A percentile compares a stretch with the other conserved stretches of the same genome.
These are phyloP conservation scores for Danielia oregonensis DNA, from an alignment of 805 yeast species.

Conservation along the genomic window DNA sequence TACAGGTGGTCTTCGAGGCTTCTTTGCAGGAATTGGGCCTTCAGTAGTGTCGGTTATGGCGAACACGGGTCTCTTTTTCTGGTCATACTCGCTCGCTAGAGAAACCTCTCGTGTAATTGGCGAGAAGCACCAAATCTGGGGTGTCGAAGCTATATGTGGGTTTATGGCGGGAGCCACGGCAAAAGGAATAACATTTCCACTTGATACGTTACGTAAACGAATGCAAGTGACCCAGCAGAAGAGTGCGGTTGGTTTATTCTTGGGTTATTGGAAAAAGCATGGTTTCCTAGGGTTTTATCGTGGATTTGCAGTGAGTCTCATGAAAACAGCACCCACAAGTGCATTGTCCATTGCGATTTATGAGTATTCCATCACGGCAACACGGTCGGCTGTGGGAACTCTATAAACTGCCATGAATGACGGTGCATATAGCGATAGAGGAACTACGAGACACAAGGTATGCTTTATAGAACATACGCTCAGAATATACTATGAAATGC, in stretches of 20 bases:
- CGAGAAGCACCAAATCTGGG: constrained; percentile 23
- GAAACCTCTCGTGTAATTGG: constrained; percentile 23
- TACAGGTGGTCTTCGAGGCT: constrained; percentile 40
- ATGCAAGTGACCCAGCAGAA: constrained; percentile 52
- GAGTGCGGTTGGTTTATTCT: constrained; percentile 22
- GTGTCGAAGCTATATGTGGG: constrained; percentile 59
- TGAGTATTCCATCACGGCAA: constrained; percentile 36
- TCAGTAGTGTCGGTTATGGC: constrained; percentile 63
- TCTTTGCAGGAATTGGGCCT: constrained; percentile 48
- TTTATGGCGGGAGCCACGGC: constrained; percentile 72
- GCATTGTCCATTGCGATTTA: constrained; percentile 67
- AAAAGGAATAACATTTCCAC: constrained; percentile 75
- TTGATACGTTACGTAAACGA: constrained; percentile 79
- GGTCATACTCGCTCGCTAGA: constrained; percentile 55
- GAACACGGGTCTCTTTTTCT: constrained; percentile 71
- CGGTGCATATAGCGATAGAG: no score
- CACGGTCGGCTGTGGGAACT: not conserved
- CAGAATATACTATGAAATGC: no score
- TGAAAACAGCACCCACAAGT: constrained; percentile 78
- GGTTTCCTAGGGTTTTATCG: constrained; percentile 70
- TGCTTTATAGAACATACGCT: no score
- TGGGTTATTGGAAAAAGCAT: constrained; percentile 46
- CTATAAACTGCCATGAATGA: not conserved
- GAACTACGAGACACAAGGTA: no score
- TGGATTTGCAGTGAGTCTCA: constrained; percentile 66